Evolutionary conservation across 1,139 yeast species (phyloP), one percentile per base, ranked within the genome.

Genomic region (Suhomyces bokatorum): DNA sequence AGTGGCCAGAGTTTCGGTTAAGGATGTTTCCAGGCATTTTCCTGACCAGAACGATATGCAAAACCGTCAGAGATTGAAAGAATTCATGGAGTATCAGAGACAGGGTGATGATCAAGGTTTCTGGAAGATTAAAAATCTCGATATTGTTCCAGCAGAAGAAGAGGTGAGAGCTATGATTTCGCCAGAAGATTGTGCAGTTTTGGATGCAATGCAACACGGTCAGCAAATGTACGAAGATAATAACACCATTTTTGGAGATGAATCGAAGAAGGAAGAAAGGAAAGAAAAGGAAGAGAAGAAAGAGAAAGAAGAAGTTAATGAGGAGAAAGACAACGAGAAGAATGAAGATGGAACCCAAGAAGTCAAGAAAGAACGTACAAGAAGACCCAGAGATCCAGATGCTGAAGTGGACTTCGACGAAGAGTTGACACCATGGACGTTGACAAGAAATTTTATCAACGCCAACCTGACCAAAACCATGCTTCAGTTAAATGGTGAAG

Each of bases 21-120:
- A 85, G 52, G 98, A 95, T 55, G 88, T 95, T 20, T 85, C 96
- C 0, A 80, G 80, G 43, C 98, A 93, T 68, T 95, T 95, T 60
- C 99, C 99, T 0, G 98, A 91, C 56, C 98, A 91, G 63, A 91
- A 87, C 60, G 98, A 93, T 60, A 91, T 93, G 90, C 99, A 95
- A 64, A 93, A 90, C 59, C 78, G 99, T 56, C 98, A 93, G 66
- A 75, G 97, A 50, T 76, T 95, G 49, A 95, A 95, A 63, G 99
- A 95, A 66, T 95, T 95, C 56, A 95, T 95, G 99, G 98, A 91
- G 59, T 95, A 88, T 58, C 98, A 91, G 67, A 77, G 98, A 55
- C 83, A 86, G 35, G 99, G 99, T 12, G 91, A 87, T 26, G 98
- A 93, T 60, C 97, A 90, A 60, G 97, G 98, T 3, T 87, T 73